Conservation (phyloP, 257 asterid genomes). For the Salvia rosmarinus region DNA sequence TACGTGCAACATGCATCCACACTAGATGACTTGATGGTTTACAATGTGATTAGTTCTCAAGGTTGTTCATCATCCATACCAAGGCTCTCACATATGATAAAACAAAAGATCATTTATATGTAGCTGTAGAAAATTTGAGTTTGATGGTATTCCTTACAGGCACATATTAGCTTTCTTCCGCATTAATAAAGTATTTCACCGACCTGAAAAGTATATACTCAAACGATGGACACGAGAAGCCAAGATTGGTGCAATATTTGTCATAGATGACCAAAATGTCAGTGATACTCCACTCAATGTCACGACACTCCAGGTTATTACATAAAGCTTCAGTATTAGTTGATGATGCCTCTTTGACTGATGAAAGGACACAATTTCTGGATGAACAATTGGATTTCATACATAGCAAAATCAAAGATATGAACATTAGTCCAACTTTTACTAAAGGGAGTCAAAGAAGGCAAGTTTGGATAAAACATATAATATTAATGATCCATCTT, state of each 20-base stretch:
- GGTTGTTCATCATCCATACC: background rate
- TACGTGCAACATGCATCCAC: background rate
- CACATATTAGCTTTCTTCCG: background rate
- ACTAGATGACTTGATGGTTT: background rate
- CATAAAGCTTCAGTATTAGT: background rate
- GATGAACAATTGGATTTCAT: background rate
- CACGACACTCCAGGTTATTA: background rate
- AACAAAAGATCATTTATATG: background rate
- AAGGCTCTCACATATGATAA: background rate
- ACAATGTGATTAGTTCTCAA: background rate
- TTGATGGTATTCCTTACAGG: background rate
- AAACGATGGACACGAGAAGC: background rate
- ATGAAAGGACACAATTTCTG: background rate
- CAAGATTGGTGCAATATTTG: background rate
- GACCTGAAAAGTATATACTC: background rate
- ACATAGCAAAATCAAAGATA: background rate
- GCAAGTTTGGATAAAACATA: background rate
- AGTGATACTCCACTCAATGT: background rate
- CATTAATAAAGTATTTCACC: background rate
- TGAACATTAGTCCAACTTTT: background rate
- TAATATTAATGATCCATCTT: background rate
- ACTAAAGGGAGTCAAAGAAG: background rate
- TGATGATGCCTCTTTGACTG: conserved; percentile 1
- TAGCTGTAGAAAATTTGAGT: conserved; percentile 4
- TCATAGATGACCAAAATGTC: background rate